Percentiles rank a stretch among this genome's conserved stretches.
phyloP scores from a whole-genome alignment of 176 grass and related monocot species.

The Raddia guianensis region DNA sequence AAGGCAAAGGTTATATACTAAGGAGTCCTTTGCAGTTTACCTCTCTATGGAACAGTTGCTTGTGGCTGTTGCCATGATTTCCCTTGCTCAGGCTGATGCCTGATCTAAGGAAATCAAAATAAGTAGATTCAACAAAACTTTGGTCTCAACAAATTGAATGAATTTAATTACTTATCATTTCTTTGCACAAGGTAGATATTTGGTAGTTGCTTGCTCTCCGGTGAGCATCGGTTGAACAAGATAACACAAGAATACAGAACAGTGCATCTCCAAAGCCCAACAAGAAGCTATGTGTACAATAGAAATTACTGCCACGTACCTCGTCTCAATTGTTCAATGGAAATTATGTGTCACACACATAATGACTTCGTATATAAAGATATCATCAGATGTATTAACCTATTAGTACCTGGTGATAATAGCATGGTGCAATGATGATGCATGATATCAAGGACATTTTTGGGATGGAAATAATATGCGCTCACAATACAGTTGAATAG shows the following conservation, averaged over 20 bases:
- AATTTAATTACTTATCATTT: slow-evolving; percentile 5
- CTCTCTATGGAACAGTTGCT: background rate
- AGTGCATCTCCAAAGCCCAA: background rate
- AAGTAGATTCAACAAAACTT: background rate
- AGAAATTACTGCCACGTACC: background rate
- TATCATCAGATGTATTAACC: background rate
- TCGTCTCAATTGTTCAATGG: background rate
- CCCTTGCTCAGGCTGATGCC: background rate
- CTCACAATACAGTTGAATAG: background rate
- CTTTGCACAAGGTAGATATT: background rate
- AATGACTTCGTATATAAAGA: background rate
- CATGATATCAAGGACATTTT: slow-evolving; percentile 1
- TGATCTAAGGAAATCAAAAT: background rate
- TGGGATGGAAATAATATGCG: background rate
- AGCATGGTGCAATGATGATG: background rate
- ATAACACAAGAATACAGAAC: background rate
- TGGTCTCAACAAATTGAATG: background rate
- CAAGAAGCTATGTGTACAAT: background rate
- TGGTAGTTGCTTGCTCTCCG: background rate
- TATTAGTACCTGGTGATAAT: slow-evolving; percentile 8
- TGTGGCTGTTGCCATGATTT: background rate
- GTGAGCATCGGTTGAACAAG: background rate
- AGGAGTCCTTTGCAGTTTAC: background rate
- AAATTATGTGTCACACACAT: background rate
- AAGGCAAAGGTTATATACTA: background rate